Conservation (phyloP, 2,329 filamentous ascomycete genomes). For the Aspergillus quadrilineatus region DNA sequence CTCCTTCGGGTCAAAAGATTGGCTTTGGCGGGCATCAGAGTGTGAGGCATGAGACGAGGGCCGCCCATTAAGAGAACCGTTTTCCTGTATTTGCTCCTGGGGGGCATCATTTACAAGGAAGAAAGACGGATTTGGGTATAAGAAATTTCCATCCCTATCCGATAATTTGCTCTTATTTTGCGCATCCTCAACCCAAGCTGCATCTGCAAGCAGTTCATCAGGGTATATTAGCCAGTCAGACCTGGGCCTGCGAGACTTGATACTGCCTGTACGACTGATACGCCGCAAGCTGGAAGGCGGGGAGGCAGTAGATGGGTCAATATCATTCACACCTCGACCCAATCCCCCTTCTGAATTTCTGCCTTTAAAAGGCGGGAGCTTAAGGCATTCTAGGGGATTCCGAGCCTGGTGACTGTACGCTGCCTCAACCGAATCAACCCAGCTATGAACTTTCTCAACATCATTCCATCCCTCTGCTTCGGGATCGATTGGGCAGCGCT, state of each 20-base stretch:
- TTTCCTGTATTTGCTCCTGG: constrained; percentile 18
- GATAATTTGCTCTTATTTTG: constrained; percentile 79
- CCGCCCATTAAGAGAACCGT: constrained; percentile 24
- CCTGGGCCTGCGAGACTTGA: constrained; percentile 68
- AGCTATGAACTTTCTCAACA: constrained; percentile 66
- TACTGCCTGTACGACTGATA: constrained; percentile 43
- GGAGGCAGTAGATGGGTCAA: constrained; percentile 30
- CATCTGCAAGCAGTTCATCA: constrained; percentile 82
- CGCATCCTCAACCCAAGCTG: constrained; percentile 83
- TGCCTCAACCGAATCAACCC: constrained; percentile 70
- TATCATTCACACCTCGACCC: constrained; percentile 24
- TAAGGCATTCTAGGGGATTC: constrained; percentile 47
- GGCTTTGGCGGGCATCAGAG: constrained; percentile 41
- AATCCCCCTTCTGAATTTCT: constrained; percentile 13
- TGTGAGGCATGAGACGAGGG: constrained; percentile 30
- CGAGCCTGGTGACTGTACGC: constrained; percentile 45
- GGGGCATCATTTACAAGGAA: constrained; percentile 20
- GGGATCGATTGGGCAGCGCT: constrained; percentile 71
- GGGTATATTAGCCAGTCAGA: constrained; percentile 84
- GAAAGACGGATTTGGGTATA: constrained; percentile 51
- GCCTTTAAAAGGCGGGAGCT: constrained; percentile 44
- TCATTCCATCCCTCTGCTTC: constrained; percentile 76
- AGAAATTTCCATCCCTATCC: constrained; percentile 70
- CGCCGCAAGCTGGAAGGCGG: constrained; percentile 43
- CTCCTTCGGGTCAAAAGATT: constrained; percentile 47